A percentile compares a stretch with the other conserved stretches of the same genome.
Evolutionary conservation across 1,139 yeast genomes (phyloP).

Genomic region (Eremothecium cymbalariae): DNA sequence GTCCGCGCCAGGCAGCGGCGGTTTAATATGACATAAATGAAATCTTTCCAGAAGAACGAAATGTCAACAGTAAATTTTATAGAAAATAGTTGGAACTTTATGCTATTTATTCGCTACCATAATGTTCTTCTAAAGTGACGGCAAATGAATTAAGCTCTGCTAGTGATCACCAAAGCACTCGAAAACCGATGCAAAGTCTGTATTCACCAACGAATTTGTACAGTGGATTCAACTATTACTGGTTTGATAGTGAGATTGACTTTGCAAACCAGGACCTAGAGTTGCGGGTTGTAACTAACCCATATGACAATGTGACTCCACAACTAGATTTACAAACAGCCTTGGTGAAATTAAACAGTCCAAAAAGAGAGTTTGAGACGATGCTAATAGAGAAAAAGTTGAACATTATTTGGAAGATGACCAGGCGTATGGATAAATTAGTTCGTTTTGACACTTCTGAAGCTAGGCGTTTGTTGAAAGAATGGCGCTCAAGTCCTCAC

Average conservation of each 20-base stretch:
- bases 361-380: conserved; percentile 4
- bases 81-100: no score
- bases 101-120: no score
- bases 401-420: conserved; percentile 4
- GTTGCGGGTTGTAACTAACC: conserved; percentile 1
- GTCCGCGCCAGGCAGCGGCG: no score
- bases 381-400: conserved; percentile 5
- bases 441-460: conserved; percentile 5
- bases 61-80: no score
- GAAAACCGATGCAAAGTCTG: conserved; percentile 5
- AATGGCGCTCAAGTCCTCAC: background rate
- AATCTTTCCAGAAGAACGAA: no score
- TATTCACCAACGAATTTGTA: conserved; percentile 4
- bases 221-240: conserved; percentile 6
- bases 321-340: conserved; percentile 4
- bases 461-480: conserved; percentile 2
- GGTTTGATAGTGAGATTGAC: conserved; percentile 6
- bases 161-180: no score
- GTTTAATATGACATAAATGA: no score
- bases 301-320: conserved; percentile 5
- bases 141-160: no score
- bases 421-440: conserved; percentile 2
- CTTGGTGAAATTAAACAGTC: conserved; percentile 1
- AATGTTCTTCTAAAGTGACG: no score
- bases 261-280: conserved; percentile 5